phyloP scores from a whole-genome alignment of 78 protist genomes.

The Dictyostelium intermedium region DNA sequence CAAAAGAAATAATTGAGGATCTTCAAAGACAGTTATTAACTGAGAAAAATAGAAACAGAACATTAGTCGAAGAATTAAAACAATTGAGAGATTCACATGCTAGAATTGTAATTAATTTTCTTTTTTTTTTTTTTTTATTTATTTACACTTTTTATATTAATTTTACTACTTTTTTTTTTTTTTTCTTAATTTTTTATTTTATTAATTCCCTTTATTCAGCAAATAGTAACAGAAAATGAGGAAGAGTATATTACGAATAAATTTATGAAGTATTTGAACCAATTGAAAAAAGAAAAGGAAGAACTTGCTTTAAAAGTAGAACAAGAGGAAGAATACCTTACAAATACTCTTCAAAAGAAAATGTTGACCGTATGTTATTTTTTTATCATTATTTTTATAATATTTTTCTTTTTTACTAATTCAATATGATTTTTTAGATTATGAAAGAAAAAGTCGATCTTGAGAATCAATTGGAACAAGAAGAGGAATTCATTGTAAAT shows the following conservation, averaged over 20 bases:
- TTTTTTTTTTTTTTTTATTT: not conserved
- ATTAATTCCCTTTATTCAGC: not conserved
- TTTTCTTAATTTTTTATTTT: not conserved
- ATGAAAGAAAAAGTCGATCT: constrained; percentile 85
- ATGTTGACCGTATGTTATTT: constrained; percentile 48
- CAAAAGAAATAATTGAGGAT: constrained; percentile 63
- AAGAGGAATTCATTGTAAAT: constrained; percentile 89
- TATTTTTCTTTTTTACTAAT: not conserved
- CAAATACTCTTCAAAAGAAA: constrained; percentile 83
- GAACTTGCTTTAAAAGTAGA: constrained; percentile 84
- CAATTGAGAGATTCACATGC: constrained; percentile 48
- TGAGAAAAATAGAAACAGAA: constrained; percentile 36
- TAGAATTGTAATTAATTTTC: constrained; percentile 42
- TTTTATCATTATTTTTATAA: not conserved
- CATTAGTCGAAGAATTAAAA: constrained; percentile 36
- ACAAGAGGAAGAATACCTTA: constrained; percentile 85
- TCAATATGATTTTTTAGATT: constrained; percentile 40
- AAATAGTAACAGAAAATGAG: constrained; percentile 83
- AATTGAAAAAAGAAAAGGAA: constrained; percentile 77
- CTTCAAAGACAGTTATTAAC: constrained; percentile 31
- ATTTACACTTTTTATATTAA: not conserved
- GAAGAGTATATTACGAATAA: constrained; percentile 87
- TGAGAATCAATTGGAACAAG: constrained; percentile 89
- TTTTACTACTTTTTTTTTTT: not conserved
- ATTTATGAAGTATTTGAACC: constrained; percentile 82